Conservation (phyloP, 1,284 basidiomycete genomes). For the Heterobasidion occidentale region DNA sequence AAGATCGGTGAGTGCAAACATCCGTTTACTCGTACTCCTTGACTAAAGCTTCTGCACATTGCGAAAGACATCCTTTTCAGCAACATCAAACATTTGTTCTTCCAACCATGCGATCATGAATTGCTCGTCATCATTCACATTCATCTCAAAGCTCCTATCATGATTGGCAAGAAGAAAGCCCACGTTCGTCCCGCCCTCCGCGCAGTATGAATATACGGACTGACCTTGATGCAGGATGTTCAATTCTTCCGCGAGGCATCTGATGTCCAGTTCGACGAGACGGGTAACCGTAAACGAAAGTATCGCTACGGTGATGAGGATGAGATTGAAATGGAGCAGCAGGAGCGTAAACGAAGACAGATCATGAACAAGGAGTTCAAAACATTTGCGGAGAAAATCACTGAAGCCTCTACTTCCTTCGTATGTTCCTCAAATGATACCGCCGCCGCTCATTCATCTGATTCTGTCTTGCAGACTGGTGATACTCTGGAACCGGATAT, state of each 20-base stretch:
- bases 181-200: slow-evolving; percentile 39
- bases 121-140: slow-evolving; percentile 92
- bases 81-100: slow-evolving; percentile 98
- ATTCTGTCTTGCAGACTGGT: slow-evolving; percentile 42
- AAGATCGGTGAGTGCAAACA: slow-evolving; percentile 65
- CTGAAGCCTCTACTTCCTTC: slow-evolving; percentile 74
- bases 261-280: slow-evolving; percentile 98
- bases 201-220: background rate
- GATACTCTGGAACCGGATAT: slow-evolving; percentile 91
- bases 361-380: slow-evolving; percentile 95
- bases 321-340: slow-evolving; percentile 98
- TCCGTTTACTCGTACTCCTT: background rate
- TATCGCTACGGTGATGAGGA: slow-evolving; percentile 98
- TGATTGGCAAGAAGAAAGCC: slow-evolving; percentile 98
- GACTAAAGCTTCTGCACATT: background rate
- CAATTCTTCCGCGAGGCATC: slow-evolving; percentile 99
- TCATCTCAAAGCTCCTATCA: slow-evolving; percentile 93
- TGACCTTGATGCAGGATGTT: slow-evolving; percentile 60
- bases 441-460: background rate
- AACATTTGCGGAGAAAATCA: slow-evolving; percentile 88
- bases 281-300: slow-evolving; percentile 97
- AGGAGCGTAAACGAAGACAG: slow-evolving; percentile 85
- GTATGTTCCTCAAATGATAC: slow-evolving; percentile 30
- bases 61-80: slow-evolving; percentile 83
- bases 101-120: slow-evolving; percentile 98